phyloP scores from a whole-genome alignment of 495 filamentous ascomycete genomes.

The Neurospora sp. region DNA sequence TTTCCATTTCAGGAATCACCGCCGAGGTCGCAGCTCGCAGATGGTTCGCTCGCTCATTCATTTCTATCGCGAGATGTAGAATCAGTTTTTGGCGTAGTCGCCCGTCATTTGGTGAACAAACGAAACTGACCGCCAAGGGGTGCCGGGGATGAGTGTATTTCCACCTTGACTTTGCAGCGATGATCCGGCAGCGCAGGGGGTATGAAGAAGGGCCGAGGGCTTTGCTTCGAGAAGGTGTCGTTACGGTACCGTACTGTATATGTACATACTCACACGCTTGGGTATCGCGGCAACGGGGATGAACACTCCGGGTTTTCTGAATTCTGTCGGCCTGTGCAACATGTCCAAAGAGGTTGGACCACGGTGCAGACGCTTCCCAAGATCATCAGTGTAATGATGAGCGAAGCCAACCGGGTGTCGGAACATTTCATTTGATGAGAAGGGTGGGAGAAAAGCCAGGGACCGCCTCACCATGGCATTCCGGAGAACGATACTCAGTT shows the following conservation, averaged over 20 bases:
- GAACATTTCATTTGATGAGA: background rate
- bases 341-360: background rate
- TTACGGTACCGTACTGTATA: background rate
- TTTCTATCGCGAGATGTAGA: background rate
- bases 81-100: background rate
- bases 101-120: background rate
- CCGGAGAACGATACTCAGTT: slow-evolving; percentile 19
- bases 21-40: slow-evolving; percentile 5
- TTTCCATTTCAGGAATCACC: slow-evolving; percentile 18
- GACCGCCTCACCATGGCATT: background rate
- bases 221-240: background rate
- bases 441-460: slow-evolving; percentile 1
- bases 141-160: background rate
- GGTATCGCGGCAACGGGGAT: background rate
- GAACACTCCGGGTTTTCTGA: background rate
- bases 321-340: background rate
- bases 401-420: background rate
- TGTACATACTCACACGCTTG: background rate
- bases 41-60: slow-evolving; percentile 1
- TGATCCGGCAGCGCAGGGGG: background rate
- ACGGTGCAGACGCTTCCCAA: background rate
- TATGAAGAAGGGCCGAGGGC: background rate
- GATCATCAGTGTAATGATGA: background rate
- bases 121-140: background rate
- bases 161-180: background rate